Percentiles rank a stretch among this genome's conserved stretches.
Evolutionary conservation across 2,329 filamentous ascomycete genomes (phyloP).

Genomic region (Orbilia brochopaga): DNA sequence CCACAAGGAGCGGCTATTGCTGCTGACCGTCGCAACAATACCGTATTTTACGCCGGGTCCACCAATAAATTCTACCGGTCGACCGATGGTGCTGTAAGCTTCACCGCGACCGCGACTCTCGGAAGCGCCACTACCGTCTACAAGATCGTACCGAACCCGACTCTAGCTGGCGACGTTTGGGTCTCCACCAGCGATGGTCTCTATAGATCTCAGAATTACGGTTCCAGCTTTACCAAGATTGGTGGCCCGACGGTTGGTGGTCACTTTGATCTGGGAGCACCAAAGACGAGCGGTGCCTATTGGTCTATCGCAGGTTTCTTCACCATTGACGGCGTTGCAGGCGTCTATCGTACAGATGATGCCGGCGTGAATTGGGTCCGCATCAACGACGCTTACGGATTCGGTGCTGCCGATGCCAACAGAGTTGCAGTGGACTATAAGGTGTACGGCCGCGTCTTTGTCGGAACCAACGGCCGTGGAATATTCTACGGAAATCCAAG

Average conservation of each 20-base stretch:
- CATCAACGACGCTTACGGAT: slow-evolving; percentile 52
- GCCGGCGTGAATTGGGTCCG: slow-evolving; percentile 51
- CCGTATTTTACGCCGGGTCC: slow-evolving; percentile 64
- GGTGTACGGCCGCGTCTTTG: slow-evolving; percentile 52
- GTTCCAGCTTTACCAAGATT: slow-evolving; percentile 61
- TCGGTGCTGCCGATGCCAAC: slow-evolving; percentile 51
- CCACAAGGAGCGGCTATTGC: slow-evolving; percentile 62
- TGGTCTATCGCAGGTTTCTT: slow-evolving; percentile 53
- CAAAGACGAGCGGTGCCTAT: slow-evolving; percentile 50
- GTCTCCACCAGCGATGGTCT: slow-evolving; percentile 65
- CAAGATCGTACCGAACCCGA: slow-evolving; percentile 66
- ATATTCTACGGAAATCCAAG: slow-evolving; percentile 52
- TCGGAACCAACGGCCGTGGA: slow-evolving; percentile 53
- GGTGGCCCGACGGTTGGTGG: slow-evolving; percentile 47
- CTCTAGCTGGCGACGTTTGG: slow-evolving; percentile 67
- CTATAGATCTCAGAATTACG: slow-evolving; percentile 64
- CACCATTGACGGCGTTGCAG: slow-evolving; percentile 50
- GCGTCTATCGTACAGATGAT: slow-evolving; percentile 52
- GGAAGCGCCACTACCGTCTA: slow-evolving; percentile 57
- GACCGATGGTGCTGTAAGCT: slow-evolving; percentile 61
- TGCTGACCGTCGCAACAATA: slow-evolving; percentile 64
- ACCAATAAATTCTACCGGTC: slow-evolving; percentile 63
- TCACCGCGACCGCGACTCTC: slow-evolving; percentile 58
- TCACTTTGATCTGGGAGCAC: slow-evolving; percentile 52
- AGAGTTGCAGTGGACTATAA: slow-evolving; percentile 52